Evolutionary conservation across 331 rosid species (phyloP).

Genomic region (Rhamnella rubrinervis): DNA sequence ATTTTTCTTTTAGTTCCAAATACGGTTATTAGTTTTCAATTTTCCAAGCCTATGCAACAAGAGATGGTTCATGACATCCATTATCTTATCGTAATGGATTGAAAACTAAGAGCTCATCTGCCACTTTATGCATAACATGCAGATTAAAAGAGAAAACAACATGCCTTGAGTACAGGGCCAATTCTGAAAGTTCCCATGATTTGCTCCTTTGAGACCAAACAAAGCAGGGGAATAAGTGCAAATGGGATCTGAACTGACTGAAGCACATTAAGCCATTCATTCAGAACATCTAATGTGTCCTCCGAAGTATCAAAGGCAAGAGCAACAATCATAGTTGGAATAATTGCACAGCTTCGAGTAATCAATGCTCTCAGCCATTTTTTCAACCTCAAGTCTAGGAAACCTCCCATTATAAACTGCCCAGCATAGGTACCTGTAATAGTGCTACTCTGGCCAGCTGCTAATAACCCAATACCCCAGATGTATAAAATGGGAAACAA

Average conservation of each 20-base stretch:
- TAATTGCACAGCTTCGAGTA: conserved; percentile 82
- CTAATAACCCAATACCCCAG: conserved; percentile 91
- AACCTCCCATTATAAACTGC: conserved; percentile 97
- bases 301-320: conserved; percentile 75
- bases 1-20: background rate
- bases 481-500: conserved; percentile 77
- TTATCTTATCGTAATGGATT: background rate
- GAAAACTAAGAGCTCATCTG: background rate
- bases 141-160: conserved; percentile 10
- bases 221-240: conserved; percentile 93
- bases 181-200: conserved; percentile 87
- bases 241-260: conserved; percentile 97
- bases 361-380: conserved; percentile 91
- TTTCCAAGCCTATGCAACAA: background rate
- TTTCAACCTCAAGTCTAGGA: conserved; percentile 76
- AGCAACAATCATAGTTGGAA: conserved; percentile 90
- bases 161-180: conserved; percentile 79
- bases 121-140: conserved; percentile 6
- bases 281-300: conserved; percentile 62
- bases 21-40: no score
- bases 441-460: conserved; percentile 98
- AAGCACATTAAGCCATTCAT: conserved; percentile 97
- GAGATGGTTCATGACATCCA: no score
- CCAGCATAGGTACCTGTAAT: conserved; percentile 98
- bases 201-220: conserved; percentile 85